phyloP scores from a whole-genome alignment of 2,329 filamentous ascomycete genomes.

The Aspergillus fructus region DNA sequence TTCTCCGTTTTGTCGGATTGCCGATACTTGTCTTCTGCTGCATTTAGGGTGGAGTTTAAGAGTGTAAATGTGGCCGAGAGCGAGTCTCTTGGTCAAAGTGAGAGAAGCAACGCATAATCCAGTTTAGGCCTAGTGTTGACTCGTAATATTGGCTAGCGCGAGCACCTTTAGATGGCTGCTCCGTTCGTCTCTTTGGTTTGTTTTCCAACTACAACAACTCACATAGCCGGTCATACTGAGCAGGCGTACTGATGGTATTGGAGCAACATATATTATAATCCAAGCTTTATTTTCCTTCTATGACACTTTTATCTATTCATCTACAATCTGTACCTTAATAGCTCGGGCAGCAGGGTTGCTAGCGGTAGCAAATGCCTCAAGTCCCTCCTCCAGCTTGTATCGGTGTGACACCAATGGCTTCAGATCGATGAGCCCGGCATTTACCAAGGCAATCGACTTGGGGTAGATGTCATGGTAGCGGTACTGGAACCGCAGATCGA shows the following conservation, averaged over 20 bases:
- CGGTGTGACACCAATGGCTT: slow-evolving; percentile 42
- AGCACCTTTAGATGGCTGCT: background rate
- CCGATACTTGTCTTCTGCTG: background rate
- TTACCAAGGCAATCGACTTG: slow-evolving; percentile 25
- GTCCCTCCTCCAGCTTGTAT: slow-evolving; percentile 36
- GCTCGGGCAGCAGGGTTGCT: slow-evolving; percentile 35
- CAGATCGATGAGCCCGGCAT: slow-evolving; percentile 38
- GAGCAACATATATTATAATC: background rate
- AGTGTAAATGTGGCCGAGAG: background rate
- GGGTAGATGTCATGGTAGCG: slow-evolving; percentile 24
- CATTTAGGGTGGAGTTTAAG: background rate
- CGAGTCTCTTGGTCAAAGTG: background rate
- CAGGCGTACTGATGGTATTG: no score
- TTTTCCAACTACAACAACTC: background rate
- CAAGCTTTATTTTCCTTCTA: background rate
- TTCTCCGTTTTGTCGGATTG: background rate
- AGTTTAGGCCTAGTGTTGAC: background rate
- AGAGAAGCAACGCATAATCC: background rate
- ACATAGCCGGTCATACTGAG: background rate
- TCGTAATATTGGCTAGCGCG: no score
- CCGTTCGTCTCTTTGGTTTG: background rate
- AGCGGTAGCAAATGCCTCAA: slow-evolving; percentile 38
- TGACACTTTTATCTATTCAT: slow-evolving; percentile 10
- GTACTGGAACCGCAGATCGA: slow-evolving; percentile 20
- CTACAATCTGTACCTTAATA: slow-evolving; percentile 31